These are phyloP conservation scores for Scheffersomyces quercinus DNA, from an alignment of 1,139 yeast species.

Conservation along the genomic window DNA sequence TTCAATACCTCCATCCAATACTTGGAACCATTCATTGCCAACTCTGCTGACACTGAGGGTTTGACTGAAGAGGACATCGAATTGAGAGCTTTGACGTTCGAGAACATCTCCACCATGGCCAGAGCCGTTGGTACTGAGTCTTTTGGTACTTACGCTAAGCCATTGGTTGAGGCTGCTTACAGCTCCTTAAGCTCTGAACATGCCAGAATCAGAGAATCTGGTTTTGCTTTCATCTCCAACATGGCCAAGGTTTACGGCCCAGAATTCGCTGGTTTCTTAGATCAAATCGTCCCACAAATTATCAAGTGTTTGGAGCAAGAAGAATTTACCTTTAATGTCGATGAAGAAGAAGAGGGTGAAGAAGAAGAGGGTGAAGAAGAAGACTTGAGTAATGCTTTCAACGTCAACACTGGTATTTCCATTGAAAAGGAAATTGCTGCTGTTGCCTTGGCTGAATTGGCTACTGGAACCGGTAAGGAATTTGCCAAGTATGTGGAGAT, in stretches of 20 bases:
- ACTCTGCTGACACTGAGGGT: conserved; percentile 66
- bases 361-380: conserved; percentile 60
- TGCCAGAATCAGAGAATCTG: conserved; percentile 89
- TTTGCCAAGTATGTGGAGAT: conserved; percentile 79
- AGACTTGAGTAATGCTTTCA: conserved; percentile 68
- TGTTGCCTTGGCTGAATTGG: conserved; percentile 87
- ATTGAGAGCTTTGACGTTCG: conserved; percentile 87
- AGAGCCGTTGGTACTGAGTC: conserved; percentile 93
- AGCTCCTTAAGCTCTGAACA: conserved; percentile 74
- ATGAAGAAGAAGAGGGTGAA: conserved; percentile 34
- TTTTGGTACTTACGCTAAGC: conserved; percentile 83
- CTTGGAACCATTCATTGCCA: conserved; percentile 75
- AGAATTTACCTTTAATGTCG: conserved; percentile 60
- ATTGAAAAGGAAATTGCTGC: conserved; percentile 97
- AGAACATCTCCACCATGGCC: conserved; percentile 92
- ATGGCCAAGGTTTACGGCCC: conserved; percentile 93
- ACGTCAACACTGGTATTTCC: conserved; percentile 92
- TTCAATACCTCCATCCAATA: conserved; percentile 78
- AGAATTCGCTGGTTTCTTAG: conserved; percentile 85
- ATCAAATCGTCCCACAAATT: conserved; percentile 79
- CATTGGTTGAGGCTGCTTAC: conserved; percentile 87
- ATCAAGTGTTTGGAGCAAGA: conserved; percentile 83
- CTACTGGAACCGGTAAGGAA: conserved; percentile 78
- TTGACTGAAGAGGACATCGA: conserved; percentile 78
- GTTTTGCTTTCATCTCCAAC: conserved; percentile 91